phyloP scores from a whole-genome alignment of 1,284 basidiomycete species.

The Tausonia pullulans region DNA sequence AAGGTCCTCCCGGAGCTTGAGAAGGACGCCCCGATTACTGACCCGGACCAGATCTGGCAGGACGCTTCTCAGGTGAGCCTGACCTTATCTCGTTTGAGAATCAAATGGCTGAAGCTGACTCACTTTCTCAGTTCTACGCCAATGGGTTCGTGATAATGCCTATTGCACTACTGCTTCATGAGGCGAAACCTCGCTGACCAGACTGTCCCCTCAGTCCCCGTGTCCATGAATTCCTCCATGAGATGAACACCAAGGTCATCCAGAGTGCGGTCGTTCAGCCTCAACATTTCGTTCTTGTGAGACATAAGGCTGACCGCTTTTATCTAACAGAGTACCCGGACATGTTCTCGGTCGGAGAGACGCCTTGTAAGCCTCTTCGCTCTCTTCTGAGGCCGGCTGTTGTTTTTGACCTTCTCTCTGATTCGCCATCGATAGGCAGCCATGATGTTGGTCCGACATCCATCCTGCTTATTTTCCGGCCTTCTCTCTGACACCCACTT shows the following conservation, averaged over 20 bases:
- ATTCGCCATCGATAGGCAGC: conserved; percentile 40
- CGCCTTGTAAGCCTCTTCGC: too few relatives aligned
- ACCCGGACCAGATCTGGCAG: too few relatives aligned
- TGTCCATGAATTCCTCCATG: conserved; percentile 55
- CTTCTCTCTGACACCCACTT: conserved; percentile 37
- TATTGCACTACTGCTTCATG: not conserved
- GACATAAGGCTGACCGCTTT: too few relatives aligned
- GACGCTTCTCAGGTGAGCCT: too few relatives aligned
- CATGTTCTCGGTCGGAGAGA: too few relatives aligned
- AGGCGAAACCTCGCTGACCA: not conserved
- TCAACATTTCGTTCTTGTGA: too few relatives aligned
- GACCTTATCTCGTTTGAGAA: too few relatives aligned
- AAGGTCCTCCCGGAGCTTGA: conserved; percentile 33
- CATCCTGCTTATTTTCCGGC: not conserved
- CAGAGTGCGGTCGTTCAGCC: conserved; percentile 36
- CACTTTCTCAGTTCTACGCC: conserved; percentile 39
- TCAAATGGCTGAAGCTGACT: too few relatives aligned
- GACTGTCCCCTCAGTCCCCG: conserved; percentile 31
- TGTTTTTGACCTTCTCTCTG: conserved; percentile 10
- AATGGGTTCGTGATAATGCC: conserved; percentile 37
- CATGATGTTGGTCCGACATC: conserved; percentile 37
- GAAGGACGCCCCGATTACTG: conserved; percentile 47
- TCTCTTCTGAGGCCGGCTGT: too few relatives aligned
- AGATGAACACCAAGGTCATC: conserved; percentile 52
- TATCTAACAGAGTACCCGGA: too few relatives aligned